Evolutionary conservation across 2,329 filamentous ascomycete genomes (phyloP).

Genomic region (Arthrinium puccinioides): DNA sequence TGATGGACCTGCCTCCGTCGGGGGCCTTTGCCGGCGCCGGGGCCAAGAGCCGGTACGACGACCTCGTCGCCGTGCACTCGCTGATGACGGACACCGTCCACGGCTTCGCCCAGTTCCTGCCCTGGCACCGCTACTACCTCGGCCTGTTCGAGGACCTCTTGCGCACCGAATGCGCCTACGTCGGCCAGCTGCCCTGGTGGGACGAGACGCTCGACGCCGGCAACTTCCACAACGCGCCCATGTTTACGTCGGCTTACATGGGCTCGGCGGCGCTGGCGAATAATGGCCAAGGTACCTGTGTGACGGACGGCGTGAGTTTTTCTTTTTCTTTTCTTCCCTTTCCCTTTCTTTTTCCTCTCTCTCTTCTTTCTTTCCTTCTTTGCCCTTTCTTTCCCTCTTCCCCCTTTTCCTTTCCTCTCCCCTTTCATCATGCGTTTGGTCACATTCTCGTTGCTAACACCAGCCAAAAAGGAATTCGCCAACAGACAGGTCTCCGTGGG

Average conservation of each 20-base stretch:
- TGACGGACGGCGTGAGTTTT: constrained; percentile 22
- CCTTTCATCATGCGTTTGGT: too few species aligned
- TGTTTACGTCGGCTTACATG: constrained; percentile 23
- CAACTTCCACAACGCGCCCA: constrained; percentile 19
- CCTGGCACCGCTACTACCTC: constrained; percentile 32
- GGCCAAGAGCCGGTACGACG: constrained; percentile 26
- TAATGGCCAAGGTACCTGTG: constrained; percentile 22
- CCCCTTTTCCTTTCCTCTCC: too few species aligned
- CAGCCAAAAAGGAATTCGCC: constrained; percentile 17
- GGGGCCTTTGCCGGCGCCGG: constrained; percentile 16
- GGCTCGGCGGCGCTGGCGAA: constrained; percentile 18
- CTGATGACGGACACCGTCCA: constrained; percentile 23
- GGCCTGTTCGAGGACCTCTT: constrained; percentile 22
- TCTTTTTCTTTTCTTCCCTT: neutral
- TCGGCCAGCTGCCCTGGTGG: constrained; percentile 30
- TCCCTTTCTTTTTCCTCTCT: too few species aligned
- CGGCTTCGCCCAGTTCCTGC: constrained; percentile 27
- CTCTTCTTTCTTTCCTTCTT: neutral
- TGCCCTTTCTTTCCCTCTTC: too few species aligned
- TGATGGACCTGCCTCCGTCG: constrained; percentile 21
- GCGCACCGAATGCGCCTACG: constrained; percentile 26
- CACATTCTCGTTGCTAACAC: neutral
- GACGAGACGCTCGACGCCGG: constrained; percentile 29
- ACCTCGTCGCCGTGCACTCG: constrained; percentile 30
- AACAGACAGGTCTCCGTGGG: constrained; percentile 22